Percentiles rank a stretch among this genome's conserved stretches.
Evolutionary conservation across 805 yeast genomes (phyloP).

Genomic region (Wickerhamomyces chambardii): DNA sequence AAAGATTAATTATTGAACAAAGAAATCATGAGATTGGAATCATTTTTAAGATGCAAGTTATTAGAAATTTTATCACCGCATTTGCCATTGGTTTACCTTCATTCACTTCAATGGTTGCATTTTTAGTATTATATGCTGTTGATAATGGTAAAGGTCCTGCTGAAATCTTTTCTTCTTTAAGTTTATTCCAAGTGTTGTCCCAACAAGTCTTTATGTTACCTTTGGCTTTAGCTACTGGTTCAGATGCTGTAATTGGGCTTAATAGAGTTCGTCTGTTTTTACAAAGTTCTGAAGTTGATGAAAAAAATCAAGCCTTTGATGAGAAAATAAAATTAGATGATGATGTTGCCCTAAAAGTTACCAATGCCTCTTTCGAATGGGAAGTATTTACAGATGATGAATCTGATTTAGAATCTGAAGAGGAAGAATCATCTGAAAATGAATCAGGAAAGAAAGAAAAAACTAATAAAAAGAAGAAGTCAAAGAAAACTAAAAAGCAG

Average conservation of each 20-base stretch:
- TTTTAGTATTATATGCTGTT: slow-evolving; percentile 30
- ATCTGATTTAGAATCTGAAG: slow-evolving; percentile 33
- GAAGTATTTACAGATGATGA: slow-evolving; percentile 32
- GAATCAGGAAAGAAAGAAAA: background rate
- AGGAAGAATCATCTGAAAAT: slow-evolving; percentile 45
- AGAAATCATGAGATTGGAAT: slow-evolving; percentile 50
- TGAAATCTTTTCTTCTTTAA: slow-evolving; percentile 58
- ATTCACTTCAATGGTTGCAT: slow-evolving; percentile 47
- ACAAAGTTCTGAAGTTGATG: slow-evolving; percentile 33
- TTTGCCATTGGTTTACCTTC: slow-evolving; percentile 40
- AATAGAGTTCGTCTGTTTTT: slow-evolving; percentile 47
- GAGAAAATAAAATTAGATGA: slow-evolving; percentile 8
- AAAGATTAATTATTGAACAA: slow-evolving; percentile 36
- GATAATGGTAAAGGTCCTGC: slow-evolving; percentile 40
- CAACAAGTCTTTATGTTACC: slow-evolving; percentile 64
- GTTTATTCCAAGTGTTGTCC: slow-evolving; percentile 55
- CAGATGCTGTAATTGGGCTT: slow-evolving; percentile 59
- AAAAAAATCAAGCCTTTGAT: slow-evolving; percentile 24
- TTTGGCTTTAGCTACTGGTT: slow-evolving; percentile 54
- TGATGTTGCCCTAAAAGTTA: slow-evolving; percentile 37
- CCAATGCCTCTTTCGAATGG: slow-evolving; percentile 61
- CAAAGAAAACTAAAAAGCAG: slow-evolving; percentile 1
- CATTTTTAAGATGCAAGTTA: slow-evolving; percentile 48
- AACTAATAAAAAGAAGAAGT: background rate
- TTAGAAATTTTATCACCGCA: slow-evolving; percentile 46